phyloP scores from a whole-genome alignment of 2,329 filamentous ascomycete species.

The Nemania sp. region DNA sequence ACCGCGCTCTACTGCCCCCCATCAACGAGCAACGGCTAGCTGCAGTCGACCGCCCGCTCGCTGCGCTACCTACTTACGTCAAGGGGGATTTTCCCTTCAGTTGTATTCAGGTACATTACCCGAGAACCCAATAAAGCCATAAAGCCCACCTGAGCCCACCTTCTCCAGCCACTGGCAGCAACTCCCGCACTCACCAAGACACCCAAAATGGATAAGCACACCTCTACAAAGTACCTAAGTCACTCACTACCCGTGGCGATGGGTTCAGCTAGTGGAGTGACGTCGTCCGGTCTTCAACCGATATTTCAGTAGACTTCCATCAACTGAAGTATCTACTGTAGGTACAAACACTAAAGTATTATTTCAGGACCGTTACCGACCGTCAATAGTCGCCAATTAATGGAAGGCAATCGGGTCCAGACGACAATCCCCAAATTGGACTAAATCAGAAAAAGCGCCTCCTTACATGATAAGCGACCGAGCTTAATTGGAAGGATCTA shows the following conservation, averaged over 20 bases:
- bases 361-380: not conserved
- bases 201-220: not conserved
- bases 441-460: not conserved
- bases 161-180: constrained; percentile 25
- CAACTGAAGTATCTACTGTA: too few species aligned
- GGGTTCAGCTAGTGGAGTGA: constrained; percentile 25
- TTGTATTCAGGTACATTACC: constrained; percentile 10
- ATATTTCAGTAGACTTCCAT: constrained; percentile 1
- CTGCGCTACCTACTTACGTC: constrained; percentile 2
- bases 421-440: not conserved
- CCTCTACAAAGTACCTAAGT: too few species aligned
- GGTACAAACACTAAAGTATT: not conserved
- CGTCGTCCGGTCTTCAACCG: constrained; percentile 20
- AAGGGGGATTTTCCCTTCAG: constrained; percentile 9
- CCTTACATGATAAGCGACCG: not conserved
- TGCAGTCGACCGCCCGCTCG: constrained; percentile 10
- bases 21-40: constrained; percentile 16
- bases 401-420: not conserved
- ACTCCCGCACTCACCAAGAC: constrained; percentile 25
- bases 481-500: constrained; percentile 2
- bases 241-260: constrained; percentile 1
- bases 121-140: not conserved
- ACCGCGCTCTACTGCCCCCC: not conserved
- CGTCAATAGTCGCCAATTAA: too few species aligned
- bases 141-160: too few species aligned